These are phyloP conservation scores for Chaetomium tenue DNA, from an alignment of 495 filamentous ascomycete species.

Conservation along the genomic window DNA sequence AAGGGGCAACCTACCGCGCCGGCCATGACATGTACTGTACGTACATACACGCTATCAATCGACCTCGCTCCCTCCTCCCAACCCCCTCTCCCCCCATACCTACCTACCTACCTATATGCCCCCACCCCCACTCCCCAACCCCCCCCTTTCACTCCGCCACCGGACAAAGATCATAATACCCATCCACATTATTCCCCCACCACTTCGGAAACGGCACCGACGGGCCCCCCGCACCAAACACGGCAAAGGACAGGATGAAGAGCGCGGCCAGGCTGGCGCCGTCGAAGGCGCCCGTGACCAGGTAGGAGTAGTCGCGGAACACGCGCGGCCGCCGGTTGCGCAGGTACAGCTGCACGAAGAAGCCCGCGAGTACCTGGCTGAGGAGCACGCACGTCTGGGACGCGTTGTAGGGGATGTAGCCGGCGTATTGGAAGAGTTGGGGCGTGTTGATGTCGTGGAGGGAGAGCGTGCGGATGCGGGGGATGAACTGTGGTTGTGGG, in stretches of 20 bases:
- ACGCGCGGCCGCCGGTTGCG: slow-evolving; percentile 49
- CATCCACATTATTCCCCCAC: slow-evolving; percentile 52
- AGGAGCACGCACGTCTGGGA: slow-evolving; percentile 43
- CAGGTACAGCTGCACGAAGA: slow-evolving; percentile 55
- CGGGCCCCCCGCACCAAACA: slow-evolving; percentile 50
- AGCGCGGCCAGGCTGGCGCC: slow-evolving; percentile 52
- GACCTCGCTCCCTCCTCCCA: no score
- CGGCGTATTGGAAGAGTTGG: slow-evolving; percentile 47
- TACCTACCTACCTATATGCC: no score
- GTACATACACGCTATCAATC: no score
- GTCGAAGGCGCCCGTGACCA: slow-evolving; percentile 56
- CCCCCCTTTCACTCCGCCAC: slow-evolving; percentile 14
- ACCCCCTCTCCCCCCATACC: no score
- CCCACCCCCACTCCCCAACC: no score
- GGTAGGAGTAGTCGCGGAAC: slow-evolving; percentile 59
- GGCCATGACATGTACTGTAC: no score
- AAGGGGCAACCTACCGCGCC: no score
- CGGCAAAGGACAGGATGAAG: slow-evolving; percentile 60
- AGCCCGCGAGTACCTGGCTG: slow-evolving; percentile 35
- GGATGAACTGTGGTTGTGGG: slow-evolving; percentile 35
- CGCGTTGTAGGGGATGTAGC: slow-evolving; percentile 47
- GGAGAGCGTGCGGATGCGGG: slow-evolving; percentile 40
- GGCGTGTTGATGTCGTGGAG: slow-evolving; percentile 45
- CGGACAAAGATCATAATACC: slow-evolving; percentile 39
- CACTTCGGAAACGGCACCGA: slow-evolving; percentile 43